These are phyloP conservation scores for Hypoxylon cercidicola DNA, from an alignment of 495 filamentous ascomycete genomes.

Conservation along the genomic window DNA sequence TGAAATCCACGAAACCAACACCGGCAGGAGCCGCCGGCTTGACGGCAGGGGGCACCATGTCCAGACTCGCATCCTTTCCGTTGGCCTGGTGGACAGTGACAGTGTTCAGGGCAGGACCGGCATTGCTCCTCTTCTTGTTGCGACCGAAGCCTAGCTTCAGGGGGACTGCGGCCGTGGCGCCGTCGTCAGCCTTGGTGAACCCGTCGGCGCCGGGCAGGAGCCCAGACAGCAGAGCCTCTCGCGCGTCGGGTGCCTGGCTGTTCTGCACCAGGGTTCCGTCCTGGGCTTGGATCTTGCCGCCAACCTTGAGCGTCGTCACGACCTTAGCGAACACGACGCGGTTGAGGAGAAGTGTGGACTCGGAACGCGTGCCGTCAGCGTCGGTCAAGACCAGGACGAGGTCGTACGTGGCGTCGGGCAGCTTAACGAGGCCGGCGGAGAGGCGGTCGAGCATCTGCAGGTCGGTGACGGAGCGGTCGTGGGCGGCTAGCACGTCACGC, in stretches of 20 bases:
- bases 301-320: slow-evolving; percentile 73
- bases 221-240: slow-evolving; percentile 85
- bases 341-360: slow-evolving; percentile 68
- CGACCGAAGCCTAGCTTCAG: slow-evolving; percentile 74
- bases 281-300: slow-evolving; percentile 75
- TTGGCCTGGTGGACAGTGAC: slow-evolving; percentile 36
- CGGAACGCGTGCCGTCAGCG: slow-evolving; percentile 68
- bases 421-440: slow-evolving; percentile 79
- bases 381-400: slow-evolving; percentile 85
- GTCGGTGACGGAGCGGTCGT: slow-evolving; percentile 80
- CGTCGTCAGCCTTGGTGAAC: slow-evolving; percentile 78
- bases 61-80: slow-evolving; percentile 34
- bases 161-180: slow-evolving; percentile 68
- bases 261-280: slow-evolving; percentile 67
- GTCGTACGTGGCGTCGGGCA: slow-evolving; percentile 83
- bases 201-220: slow-evolving; percentile 69
- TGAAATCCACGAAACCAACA: slow-evolving; percentile 78
- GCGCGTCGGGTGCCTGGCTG: slow-evolving; percentile 57
- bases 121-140: slow-evolving; percentile 65
- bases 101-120: slow-evolving; percentile 29
- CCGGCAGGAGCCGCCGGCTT: slow-evolving; percentile 58
- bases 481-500: slow-evolving; percentile 58
- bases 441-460: slow-evolving; percentile 99
- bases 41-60: slow-evolving; percentile 44
- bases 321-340: slow-evolving; percentile 75